These are phyloP conservation scores for Ustilago shanxiensis DNA, from an alignment of 1,284 basidiomycete genomes.

Conservation along the genomic window DNA sequence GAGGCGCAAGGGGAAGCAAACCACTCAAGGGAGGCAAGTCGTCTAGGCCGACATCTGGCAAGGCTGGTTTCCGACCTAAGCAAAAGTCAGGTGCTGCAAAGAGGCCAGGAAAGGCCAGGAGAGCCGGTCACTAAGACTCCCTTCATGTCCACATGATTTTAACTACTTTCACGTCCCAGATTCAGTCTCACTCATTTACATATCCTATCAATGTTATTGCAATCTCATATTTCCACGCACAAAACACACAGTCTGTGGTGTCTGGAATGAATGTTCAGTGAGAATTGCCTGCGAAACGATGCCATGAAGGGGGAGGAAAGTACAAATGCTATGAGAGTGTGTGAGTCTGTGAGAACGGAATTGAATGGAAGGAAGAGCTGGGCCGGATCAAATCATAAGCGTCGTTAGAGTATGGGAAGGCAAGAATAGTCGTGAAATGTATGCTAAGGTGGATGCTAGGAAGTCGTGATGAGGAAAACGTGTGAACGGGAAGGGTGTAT, in stretches of 20 bases:
- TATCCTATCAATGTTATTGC: slow-evolving; percentile 6
- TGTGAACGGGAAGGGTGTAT: background rate
- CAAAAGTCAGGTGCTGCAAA: slow-evolving; percentile 46
- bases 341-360: background rate
- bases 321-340: slow-evolving; percentile 23
- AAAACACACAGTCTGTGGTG: background rate
- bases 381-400: slow-evolving; percentile 2
- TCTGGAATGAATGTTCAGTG: background rate
- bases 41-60: slow-evolving; percentile 24
- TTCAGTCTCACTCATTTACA: background rate
- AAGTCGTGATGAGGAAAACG: background rate
- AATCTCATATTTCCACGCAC: slow-evolving; percentile 2
- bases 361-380: background rate
- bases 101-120: slow-evolving; percentile 44
- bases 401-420: slow-evolving; percentile 8
- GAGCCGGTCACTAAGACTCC: slow-evolving; percentile 28
- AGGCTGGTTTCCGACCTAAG: slow-evolving; percentile 43
- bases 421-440: background rate
- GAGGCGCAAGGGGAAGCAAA: slow-evolving; percentile 40
- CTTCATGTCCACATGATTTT: no score
- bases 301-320: slow-evolving; percentile 14
- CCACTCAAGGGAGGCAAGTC: slow-evolving; percentile 10
- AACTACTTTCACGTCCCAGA: background rate
- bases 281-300: slow-evolving; percentile 5
- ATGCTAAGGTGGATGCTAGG: slow-evolving; percentile 3